Conservation (phyloP, 192 early-diverging fungal genomes). For the Irineochytrium annulatum region DNA sequence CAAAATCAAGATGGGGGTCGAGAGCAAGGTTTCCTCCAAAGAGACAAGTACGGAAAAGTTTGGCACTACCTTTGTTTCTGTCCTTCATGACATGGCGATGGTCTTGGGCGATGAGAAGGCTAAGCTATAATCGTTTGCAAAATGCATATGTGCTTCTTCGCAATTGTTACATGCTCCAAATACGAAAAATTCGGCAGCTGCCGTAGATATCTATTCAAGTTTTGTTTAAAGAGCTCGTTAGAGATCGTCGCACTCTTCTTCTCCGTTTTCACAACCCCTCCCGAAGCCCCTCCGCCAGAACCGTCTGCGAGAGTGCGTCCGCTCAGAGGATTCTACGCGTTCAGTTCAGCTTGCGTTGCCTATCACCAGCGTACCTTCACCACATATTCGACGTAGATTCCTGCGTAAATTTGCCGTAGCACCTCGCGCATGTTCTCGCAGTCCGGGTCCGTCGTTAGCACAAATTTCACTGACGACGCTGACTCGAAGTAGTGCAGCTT, state of each 20-base stretch:
- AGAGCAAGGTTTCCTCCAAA: slow-evolving; percentile 54
- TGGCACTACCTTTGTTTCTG: slow-evolving; percentile 21
- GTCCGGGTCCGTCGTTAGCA: slow-evolving; percentile 75
- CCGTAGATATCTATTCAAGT: slow-evolving; percentile 30
- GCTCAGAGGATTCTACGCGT: no score
- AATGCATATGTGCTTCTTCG: no score
- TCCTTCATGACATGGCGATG: slow-evolving; percentile 35
- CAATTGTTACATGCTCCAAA: no score
- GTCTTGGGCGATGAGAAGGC: no score
- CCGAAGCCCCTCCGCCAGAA: no score
- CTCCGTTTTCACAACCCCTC: no score
- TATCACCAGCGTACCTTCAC: slow-evolving; percentile 56
- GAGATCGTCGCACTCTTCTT: slow-evolving; percentile 31
- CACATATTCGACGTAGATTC: slow-evolving; percentile 91
- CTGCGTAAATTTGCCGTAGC: slow-evolving; percentile 74
- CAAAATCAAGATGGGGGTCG: slow-evolving; percentile 74
- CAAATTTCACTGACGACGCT: slow-evolving; percentile 80
- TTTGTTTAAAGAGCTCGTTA: slow-evolving; percentile 38
- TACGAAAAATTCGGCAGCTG: slow-evolving; percentile 30
- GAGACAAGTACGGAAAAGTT: slow-evolving; percentile 25
- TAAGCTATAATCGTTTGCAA: no score
- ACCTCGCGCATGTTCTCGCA: slow-evolving; percentile 61
- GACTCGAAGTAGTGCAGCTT: slow-evolving; percentile 91
- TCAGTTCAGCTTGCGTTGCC: no score
- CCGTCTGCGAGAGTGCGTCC: no score